Conservation (phyloP, 805 yeast species). For the Kazachstania bromeliacearum region DNA sequence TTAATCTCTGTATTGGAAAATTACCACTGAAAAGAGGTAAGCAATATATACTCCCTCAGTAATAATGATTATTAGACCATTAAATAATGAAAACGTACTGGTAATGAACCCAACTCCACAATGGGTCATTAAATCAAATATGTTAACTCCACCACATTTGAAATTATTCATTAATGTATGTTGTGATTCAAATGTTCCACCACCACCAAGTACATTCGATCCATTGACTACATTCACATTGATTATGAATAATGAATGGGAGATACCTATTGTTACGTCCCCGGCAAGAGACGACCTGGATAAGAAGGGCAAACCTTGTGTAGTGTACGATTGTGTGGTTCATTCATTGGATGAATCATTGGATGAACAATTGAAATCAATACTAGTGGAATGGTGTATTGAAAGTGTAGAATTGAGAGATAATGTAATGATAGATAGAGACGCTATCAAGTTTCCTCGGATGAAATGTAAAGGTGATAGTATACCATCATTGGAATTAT, state of each 20-base stretch:
- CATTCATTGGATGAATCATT: slow-evolving; percentile 43
- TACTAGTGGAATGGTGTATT: slow-evolving; percentile 74
- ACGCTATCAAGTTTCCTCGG: slow-evolving; percentile 54
- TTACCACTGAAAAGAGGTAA: too few relatives aligned
- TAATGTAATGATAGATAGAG: slow-evolving; percentile 49
- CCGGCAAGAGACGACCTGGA: slow-evolving; percentile 46
- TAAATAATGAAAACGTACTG: too few relatives aligned
- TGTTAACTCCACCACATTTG: slow-evolving; percentile 34
- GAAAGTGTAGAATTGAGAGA: slow-evolving; percentile 61
- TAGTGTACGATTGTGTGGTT: slow-evolving; percentile 73
- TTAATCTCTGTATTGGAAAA: too few relatives aligned
- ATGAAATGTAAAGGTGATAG: slow-evolving; percentile 60
- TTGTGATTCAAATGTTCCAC: slow-evolving; percentile 53
- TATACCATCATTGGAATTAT: slow-evolving; percentile 28
- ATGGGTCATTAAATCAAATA: slow-evolving; percentile 61
- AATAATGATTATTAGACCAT: too few relatives aligned
- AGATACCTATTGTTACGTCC: slow-evolving; percentile 70
- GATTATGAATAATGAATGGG: slow-evolving; percentile 70
- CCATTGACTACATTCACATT: slow-evolving; percentile 51
- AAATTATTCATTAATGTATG: slow-evolving; percentile 78
- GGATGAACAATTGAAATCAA: slow-evolving; percentile 44
- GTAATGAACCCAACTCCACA: too few relatives aligned
- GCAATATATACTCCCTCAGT: too few relatives aligned
- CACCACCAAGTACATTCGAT: slow-evolving; percentile 46
- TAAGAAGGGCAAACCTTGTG: slow-evolving; percentile 56